Conservation (phyloP, 1,284 basidiomycete species). For the Xanthoconium separans region DNA sequence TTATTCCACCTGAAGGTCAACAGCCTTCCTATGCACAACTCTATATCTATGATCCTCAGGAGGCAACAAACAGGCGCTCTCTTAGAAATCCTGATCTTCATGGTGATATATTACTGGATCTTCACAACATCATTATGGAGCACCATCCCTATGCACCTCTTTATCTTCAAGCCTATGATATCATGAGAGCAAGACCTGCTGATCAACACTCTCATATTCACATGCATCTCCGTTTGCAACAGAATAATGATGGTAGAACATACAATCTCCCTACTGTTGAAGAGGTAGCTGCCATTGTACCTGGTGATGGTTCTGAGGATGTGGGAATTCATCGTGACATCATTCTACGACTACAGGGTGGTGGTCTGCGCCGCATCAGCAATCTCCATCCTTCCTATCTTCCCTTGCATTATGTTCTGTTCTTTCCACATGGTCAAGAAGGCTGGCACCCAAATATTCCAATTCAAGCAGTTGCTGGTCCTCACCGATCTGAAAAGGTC, state of each 20-base stretch:
- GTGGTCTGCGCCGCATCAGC: conserved; percentile 27
- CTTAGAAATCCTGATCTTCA: conserved; percentile 31
- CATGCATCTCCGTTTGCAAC: conserved; percentile 3
- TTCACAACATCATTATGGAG: too few species aligned
- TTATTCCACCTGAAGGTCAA: conserved; percentile 25
- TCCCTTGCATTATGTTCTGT: conserved; percentile 40
- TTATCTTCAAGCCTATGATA: too few species aligned
- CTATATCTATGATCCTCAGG: neutral
- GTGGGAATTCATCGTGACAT: conserved; percentile 4
- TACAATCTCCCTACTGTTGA: conserved; percentile 31
- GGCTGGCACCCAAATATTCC: conserved; percentile 30
- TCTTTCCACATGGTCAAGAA: conserved; percentile 39
- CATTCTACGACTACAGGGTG: neutral
- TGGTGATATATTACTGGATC: conserved; percentile 18
- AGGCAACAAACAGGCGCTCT: too few species aligned
- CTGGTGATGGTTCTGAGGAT: conserved; percentile 19
- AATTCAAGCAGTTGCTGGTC: neutral
- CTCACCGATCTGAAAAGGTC: conserved; percentile 8
- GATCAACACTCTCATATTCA: too few species aligned
- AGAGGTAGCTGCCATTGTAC: conserved; percentile 30
- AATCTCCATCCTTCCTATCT: conserved; percentile 38
- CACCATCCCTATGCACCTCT: too few species aligned
- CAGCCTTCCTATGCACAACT: conserved; percentile 38
- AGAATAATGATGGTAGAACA: conserved; percentile 11
- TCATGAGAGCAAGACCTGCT: neutral